Evolutionary conservation across 164 flowering plant genomes (phyloP), one percentile per base, ranked within the genome.

Genomic region (Vitis rotundifolia): DNA sequence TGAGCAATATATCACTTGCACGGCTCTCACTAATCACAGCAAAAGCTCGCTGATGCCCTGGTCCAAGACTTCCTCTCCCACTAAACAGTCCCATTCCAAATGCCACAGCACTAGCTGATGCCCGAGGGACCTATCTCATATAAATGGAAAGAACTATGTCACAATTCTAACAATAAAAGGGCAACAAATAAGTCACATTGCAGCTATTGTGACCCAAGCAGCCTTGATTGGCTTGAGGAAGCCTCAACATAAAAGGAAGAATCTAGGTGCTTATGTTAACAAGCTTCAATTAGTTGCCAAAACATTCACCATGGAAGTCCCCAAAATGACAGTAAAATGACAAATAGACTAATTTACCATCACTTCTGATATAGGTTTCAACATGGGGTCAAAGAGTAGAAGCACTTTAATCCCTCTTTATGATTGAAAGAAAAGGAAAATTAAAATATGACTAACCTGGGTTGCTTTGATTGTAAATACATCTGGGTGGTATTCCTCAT

Each of bases 41-140:
- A 86, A 93, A 95, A 66, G 99, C 98, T 66, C 92, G 85, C 81
- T 90, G 84, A 10, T 65, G 77, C 47, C 92, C 97, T n/a, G 85
- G 86, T 64, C 97, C 98, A 69, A 95, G 90, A 71, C 48, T 82
- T 73, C 99, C 98, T 75, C 63, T 88, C 49, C 82, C 94, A 75
- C 85, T 74, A 59, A 93, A 88, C 49, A 93, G 82, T 9, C 97
- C 98, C 87, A 95, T 87, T 58, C 98, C 99, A 87, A 95, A 95
- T 74, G 99, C 94, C 71, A 95, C 99, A 68, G 99, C 99, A 80
- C 99, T 95, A 65, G 99, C 97, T 53, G 99, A 90, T 62, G 99
- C 97, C 54, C 98, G 90, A 63, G 96, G 93, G 72, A 95, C 78
- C 99, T 95, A 63, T 58, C 26, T 49, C 64, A 68, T 66, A 54